These are phyloP conservation scores for Suhomyces xylopsoci DNA, from an alignment of 805 yeast species.

Conservation along the genomic window DNA sequence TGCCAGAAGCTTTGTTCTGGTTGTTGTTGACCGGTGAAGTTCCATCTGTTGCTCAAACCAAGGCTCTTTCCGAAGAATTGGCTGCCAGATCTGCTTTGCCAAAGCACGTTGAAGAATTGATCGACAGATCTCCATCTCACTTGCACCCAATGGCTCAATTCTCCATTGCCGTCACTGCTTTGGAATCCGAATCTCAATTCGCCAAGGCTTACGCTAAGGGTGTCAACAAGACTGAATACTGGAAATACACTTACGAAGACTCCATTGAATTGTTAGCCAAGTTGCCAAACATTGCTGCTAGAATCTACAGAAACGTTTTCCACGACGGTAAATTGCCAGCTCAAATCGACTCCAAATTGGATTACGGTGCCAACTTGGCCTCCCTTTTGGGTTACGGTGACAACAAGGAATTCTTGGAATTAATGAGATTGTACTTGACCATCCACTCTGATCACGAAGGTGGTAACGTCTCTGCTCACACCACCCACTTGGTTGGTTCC, in stretches of 20 bases:
- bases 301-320: slow-evolving; percentile 63
- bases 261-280: slow-evolving; percentile 66
- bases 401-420: slow-evolving; percentile 59
- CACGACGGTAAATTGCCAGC: slow-evolving; percentile 57
- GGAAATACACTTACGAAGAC: slow-evolving; percentile 77
- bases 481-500: slow-evolving; percentile 79
- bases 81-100: slow-evolving; percentile 68
- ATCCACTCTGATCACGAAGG: slow-evolving; percentile 83
- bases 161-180: slow-evolving; percentile 69
- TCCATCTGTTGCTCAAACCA: slow-evolving; percentile 60
- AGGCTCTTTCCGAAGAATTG: slow-evolving; percentile 54
- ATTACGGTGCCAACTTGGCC: slow-evolving; percentile 74
- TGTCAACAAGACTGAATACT: slow-evolving; percentile 63
- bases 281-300: slow-evolving; percentile 72
- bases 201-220: slow-evolving; percentile 72
- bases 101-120: slow-evolving; percentile 54
- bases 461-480: slow-evolving; percentile 79
- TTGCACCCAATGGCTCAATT: slow-evolving; percentile 86
- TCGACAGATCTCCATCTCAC: slow-evolving; percentile 62
- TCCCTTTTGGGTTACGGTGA: slow-evolving; percentile 58
- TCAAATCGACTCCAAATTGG: slow-evolving; percentile 48
- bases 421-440: slow-evolving; percentile 70
- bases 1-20: slow-evolving; percentile 80
- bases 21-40: slow-evolving; percentile 69
- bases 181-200: slow-evolving; percentile 68